Base-by-base conservation (phyloP, 2,329 filamentous ascomycete species). In the Stagonosporopsis rhizophila region DNA sequence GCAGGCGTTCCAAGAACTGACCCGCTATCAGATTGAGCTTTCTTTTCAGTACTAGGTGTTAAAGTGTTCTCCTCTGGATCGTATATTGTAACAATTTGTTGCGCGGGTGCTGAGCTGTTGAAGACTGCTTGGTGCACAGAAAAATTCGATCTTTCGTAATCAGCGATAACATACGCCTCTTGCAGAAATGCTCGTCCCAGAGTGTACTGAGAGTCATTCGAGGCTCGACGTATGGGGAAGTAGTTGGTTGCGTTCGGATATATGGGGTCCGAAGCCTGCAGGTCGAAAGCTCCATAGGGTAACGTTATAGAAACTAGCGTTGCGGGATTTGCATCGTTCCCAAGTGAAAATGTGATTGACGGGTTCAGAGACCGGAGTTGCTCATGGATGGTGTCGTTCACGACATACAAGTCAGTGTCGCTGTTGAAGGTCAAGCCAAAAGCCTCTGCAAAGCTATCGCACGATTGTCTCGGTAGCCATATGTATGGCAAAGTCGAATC, bases 121-220 rank as follows among this genome's bases (percentile, higher is more conserved):
- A 22, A 42, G 11, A 25, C 51, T 3, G 42, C 44, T 39, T 60
- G 58, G 17, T 51, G 32, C 1, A 58, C 27, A 2, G 42, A 74
- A 71, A 81, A 80, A 27, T 69, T 71, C 8, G 66, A 61, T 17
- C 74, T 69, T 51, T 80, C 78, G 62, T 76, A 80, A 59, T 81
- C 77, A 19, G 77, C 76, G 6, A 71, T 73, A 30, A 81, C 58
- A 52, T 80, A 80, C 7, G 87, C 82, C 73, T 90, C 87, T 68
- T 90, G 88, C 44, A 90, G 75, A 59, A 90, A 88, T 0, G 84
- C 81, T 28, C 88, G 81, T 12, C 88, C 88, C 28, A 90, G 81
- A 15, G 86, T 82, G 67, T 85, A 81, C 59, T 84, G 80, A 14
- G 79, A 78, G 35, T 80, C 79, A 57, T 83, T 80, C 34, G 80